Conservation (phyloP, 106 monocot genomes). For the Allium cepa region DNA sequence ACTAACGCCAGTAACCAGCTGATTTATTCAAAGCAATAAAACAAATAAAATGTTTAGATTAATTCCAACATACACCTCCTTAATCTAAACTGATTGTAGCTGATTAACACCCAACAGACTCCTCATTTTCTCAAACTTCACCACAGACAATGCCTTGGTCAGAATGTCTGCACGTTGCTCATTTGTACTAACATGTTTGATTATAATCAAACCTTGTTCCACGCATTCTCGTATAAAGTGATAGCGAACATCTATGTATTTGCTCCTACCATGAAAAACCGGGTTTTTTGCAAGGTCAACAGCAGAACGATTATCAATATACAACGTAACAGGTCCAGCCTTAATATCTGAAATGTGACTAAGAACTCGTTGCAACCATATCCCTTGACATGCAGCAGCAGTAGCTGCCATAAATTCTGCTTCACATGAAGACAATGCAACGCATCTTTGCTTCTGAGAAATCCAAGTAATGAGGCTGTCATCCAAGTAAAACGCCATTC, state of each 20-base stretch:
- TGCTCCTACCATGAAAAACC: neutral
- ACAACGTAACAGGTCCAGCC: neutral
- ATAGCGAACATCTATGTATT: neutral
- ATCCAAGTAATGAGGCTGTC: neutral
- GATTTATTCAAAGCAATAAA: no score
- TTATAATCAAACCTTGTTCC: neutral
- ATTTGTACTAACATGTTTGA: neutral
- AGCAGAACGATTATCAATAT: neutral
- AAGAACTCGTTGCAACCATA: neutral
- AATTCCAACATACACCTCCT: no score
- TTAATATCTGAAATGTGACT: neutral
- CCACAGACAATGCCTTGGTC: neutral
- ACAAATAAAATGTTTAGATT: no score
- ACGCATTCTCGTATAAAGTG: conserved; percentile 1
- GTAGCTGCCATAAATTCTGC: neutral
- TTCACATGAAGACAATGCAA: neutral
- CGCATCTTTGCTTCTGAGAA: conserved; percentile 3
- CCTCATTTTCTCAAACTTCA: no score
- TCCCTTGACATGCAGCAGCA: neutral
- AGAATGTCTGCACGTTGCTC: conserved; percentile 5
- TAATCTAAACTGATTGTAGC: no score
- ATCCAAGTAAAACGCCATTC: neutral
- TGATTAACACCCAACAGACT: no score
- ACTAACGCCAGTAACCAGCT: no score
- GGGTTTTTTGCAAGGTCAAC: neutral